phyloP scores from a whole-genome alignment of 768 basidiomycete species.

The Kwoniella sp. region DNA sequence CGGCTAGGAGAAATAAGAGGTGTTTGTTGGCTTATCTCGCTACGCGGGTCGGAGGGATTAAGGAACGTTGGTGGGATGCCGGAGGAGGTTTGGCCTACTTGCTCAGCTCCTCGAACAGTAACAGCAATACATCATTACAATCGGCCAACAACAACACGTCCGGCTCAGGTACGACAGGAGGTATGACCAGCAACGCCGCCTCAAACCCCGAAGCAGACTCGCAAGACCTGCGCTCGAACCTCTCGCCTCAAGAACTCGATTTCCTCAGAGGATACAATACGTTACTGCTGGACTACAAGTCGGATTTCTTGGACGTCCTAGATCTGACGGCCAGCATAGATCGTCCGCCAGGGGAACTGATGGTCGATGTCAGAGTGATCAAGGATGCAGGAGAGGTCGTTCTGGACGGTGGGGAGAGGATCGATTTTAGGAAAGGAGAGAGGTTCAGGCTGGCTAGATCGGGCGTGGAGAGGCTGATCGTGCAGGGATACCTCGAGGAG shows the following conservation, averaged over 20 bases:
- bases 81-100: slow-evolving; percentile 80
- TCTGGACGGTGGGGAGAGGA: slow-evolving; percentile 75
- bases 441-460: slow-evolving; percentile 83
- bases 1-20: slow-evolving; percentile 90
- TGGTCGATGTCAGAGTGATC: slow-evolving; percentile 82
- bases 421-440: slow-evolving; percentile 87
- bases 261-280: slow-evolving; percentile 79
- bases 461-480: slow-evolving; percentile 91
- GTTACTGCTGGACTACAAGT: slow-evolving; percentile 79
- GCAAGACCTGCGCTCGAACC: slow-evolving; percentile 46
- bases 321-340: slow-evolving; percentile 83
- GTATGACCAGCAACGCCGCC: not conserved
- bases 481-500: slow-evolving; percentile 89
- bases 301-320: slow-evolving; percentile 74
- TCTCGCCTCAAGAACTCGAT: slow-evolving; percentile 63
- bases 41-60: slow-evolving; percentile 79
- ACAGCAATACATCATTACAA: not conserved
- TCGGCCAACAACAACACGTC: not conserved
- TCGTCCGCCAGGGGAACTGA: slow-evolving; percentile 80
- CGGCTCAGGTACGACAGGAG: not conserved
- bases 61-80: slow-evolving; percentile 84
- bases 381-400: slow-evolving; percentile 89
- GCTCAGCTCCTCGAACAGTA: slow-evolving; percentile 57
- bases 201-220: slow-evolving; percentile 31
- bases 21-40: slow-evolving; percentile 90